phyloP scores from a whole-genome alignment of 345 rosid species.

The Punica granatum region DNA sequence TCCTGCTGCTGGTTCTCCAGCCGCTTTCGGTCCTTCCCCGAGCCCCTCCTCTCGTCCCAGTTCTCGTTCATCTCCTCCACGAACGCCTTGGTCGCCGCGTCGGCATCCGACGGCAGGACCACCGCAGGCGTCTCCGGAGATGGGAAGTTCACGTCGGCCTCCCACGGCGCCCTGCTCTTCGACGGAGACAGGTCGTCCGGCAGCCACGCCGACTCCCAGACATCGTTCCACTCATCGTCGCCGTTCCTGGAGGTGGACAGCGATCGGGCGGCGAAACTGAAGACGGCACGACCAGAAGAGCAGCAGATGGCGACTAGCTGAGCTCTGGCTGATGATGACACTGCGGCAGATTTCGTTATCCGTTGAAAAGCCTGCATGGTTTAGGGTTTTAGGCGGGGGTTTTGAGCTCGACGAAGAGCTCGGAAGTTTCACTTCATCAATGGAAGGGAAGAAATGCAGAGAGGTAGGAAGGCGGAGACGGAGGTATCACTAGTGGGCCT shows the following conservation, averaged over 20 bases:
- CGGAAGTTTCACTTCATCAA: too few relatives aligned
- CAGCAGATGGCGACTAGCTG: not conserved
- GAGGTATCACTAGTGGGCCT: not conserved
- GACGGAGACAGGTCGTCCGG: slow-evolving; percentile 58
- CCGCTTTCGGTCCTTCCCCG: slow-evolving; percentile 16
- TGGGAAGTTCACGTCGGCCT: slow-evolving; percentile 60
- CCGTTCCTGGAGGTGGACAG: slow-evolving; percentile 20
- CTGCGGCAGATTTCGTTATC: slow-evolving; percentile 6
- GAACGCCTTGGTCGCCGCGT: slow-evolving; percentile 76
- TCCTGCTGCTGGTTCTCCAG: slow-evolving; percentile 19
- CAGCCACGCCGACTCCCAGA: slow-evolving; percentile 91
- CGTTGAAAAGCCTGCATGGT: slow-evolving; percentile 34
- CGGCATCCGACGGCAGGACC: slow-evolving; percentile 32
- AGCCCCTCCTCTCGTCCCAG: slow-evolving; percentile 63
- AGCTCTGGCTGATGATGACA: not conserved
- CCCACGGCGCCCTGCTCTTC: slow-evolving; percentile 71
- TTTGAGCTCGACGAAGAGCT: not conserved
- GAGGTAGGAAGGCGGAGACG: not conserved
- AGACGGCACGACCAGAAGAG: not conserved
- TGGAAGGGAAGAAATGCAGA: not conserved
- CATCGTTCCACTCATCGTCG: slow-evolving; percentile 85
- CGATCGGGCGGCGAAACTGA: not conserved
- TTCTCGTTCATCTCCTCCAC: slow-evolving; percentile 91
- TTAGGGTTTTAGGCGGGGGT: not conserved
- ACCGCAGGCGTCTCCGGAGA: slow-evolving; percentile 19